Conservation (phyloP, 345 rosid genomes). For the Brassica cretica region DNA sequence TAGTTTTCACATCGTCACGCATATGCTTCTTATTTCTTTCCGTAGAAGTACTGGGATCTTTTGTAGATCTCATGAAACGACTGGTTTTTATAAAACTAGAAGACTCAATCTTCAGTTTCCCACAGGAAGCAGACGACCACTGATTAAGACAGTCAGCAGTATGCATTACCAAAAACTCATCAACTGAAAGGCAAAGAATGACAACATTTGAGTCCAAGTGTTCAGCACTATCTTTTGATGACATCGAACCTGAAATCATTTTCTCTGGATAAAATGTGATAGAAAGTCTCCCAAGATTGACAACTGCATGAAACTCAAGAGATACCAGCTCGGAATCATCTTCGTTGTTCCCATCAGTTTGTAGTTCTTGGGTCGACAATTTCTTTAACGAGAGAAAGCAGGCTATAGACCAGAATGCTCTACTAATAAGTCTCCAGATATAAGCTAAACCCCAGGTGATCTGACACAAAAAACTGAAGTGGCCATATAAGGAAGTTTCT, state of each 20-base stretch:
- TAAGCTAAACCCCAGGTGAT: constrained; percentile 40
- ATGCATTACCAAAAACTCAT: constrained; percentile 51
- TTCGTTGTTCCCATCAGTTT: constrained; percentile 36
- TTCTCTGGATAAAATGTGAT: constrained; percentile 46
- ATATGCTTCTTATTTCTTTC: constrained; percentile 43
- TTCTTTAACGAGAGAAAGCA: constrained; percentile 37
- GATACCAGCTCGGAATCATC: constrained; percentile 38
- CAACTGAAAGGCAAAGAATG: constrained; percentile 58
- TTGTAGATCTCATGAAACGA: constrained; percentile 37
- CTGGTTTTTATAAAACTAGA: constrained; percentile 37
- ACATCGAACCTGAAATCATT: constrained; percentile 38
- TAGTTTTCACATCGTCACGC: constrained; percentile 40
- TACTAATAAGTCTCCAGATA: constrained; percentile 46
- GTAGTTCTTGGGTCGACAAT: constrained; percentile 37
- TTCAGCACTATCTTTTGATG: constrained; percentile 44
- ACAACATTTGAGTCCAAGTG: constrained; percentile 44
- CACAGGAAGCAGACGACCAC: constrained; percentile 57
- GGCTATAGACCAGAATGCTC: constrained; percentile 37
- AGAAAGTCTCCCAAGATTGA: constrained; percentile 56
- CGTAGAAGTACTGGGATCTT: constrained; percentile 39
- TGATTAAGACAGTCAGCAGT: constrained; percentile 49
- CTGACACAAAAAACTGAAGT: constrained; percentile 34
- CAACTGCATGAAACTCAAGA: constrained; percentile 44
- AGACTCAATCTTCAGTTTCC: constrained; percentile 53
- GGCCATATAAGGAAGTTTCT: constrained; percentile 35